Evolutionary conservation across 306 rosid genomes (phyloP).

Genomic region (Lathyrus tuberosus): DNA sequence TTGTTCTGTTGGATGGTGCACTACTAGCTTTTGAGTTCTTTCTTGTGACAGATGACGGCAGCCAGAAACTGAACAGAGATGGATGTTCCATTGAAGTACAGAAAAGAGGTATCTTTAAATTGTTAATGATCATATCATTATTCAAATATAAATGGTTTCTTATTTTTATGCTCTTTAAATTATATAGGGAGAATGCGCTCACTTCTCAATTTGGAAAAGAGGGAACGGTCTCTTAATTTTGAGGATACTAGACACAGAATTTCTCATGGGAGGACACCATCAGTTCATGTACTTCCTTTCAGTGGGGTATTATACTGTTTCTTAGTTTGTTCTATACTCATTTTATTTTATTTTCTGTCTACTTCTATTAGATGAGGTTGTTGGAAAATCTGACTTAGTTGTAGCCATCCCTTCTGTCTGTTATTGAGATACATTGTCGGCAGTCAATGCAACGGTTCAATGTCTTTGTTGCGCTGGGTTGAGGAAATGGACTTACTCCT

Average conservation of each 20-base stretch:
- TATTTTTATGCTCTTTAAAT: conserved; percentile 33
- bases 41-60: conserved; percentile 61
- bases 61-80: conserved; percentile 69
- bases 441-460: too few relatives aligned
- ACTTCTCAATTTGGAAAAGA: conserved; percentile 76
- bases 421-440: too few relatives aligned
- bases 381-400: too few relatives aligned
- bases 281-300: conserved; percentile 53
- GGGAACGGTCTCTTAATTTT: conserved; percentile 68
- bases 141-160: conserved; percentile 27
- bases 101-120: conserved; percentile 65
- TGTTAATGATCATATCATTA: conserved; percentile 36
- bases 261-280: conserved; percentile 58
- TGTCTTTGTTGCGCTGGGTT: background rate
- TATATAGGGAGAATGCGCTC: conserved; percentile 76
- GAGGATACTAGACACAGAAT: conserved; percentile 63
- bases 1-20: conserved; percentile 16
- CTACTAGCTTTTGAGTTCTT: conserved; percentile 37
- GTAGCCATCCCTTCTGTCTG: too few relatives aligned
- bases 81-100: conserved; percentile 61
- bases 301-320: conserved; percentile 59
- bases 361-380: too few relatives aligned
- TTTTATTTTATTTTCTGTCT: conserved; percentile 9
- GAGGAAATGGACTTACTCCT: background rate
- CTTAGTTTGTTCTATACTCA: conserved; percentile 15